Evolutionary conservation across 805 yeast species (phyloP).

Genomic region (Deakozyma indianensis): DNA sequence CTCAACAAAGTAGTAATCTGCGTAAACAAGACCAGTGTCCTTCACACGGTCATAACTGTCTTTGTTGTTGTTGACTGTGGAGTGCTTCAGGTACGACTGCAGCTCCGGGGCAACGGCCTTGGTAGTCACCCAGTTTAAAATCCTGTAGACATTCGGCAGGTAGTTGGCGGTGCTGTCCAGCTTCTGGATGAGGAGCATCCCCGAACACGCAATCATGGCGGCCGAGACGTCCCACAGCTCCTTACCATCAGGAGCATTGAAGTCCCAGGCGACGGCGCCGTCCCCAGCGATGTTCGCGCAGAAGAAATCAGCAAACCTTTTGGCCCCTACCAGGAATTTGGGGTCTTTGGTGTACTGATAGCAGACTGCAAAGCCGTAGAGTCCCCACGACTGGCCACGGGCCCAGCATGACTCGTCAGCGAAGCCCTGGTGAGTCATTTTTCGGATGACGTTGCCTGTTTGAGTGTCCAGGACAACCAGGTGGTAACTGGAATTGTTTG

Average conservation of each 20-base stretch:
- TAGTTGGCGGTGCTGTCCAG: constrained; percentile 10
- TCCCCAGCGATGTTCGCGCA: no score
- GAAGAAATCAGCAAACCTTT: no score
- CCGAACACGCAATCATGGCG: constrained; percentile 19
- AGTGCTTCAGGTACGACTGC: constrained; percentile 15
- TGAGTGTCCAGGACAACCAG: no score
- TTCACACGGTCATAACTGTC: constrained; percentile 9
- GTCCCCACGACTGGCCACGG: no score
- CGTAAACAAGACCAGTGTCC: constrained; percentile 21
- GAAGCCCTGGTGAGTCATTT: no score
- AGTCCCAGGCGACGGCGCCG: no score
- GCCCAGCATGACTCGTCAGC: no score
- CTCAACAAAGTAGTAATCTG: constrained; percentile 20
- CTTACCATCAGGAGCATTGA: no score
- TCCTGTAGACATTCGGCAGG: constrained; percentile 10
- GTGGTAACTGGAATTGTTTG: constrained; percentile 16
- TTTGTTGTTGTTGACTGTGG: constrained; percentile 18
- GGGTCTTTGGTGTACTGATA: no score
- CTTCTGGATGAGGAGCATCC: constrained; percentile 16
- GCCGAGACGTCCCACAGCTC: constrained; percentile 22
- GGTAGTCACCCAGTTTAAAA: constrained; percentile 11
- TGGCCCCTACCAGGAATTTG: no score
- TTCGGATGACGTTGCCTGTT: no score
- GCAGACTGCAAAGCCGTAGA: no score
- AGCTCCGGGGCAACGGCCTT: constrained; percentile 11